These are phyloP conservation scores for Emergomyces africanus DNA, from an alignment of 2,329 filamentous ascomycete genomes.

Conservation along the genomic window DNA sequence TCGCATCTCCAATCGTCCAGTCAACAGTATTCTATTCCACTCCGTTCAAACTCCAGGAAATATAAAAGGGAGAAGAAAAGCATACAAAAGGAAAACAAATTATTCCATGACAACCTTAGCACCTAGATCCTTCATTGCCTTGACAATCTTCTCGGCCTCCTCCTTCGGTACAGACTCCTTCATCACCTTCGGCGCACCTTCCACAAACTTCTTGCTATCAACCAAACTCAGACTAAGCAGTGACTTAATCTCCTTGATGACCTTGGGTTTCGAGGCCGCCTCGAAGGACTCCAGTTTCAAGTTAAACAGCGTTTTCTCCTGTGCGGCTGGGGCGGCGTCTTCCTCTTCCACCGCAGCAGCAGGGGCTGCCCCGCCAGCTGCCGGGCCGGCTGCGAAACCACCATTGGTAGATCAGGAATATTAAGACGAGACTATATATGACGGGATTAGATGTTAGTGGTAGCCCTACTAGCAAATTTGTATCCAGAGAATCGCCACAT, in stretches of 20 bases:
- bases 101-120: slow-evolving; percentile 88
- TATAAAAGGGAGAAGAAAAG: slow-evolving; percentile 1
- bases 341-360: slow-evolving; percentile 56
- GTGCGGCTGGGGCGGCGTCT: slow-evolving; percentile 74
- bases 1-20: neutral
- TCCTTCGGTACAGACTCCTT: slow-evolving; percentile 99
- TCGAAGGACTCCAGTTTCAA: slow-evolving; percentile 90
- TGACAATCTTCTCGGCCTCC: slow-evolving; percentile 97
- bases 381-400: slow-evolving; percentile 58
- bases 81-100: slow-evolving; percentile 11
- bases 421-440: slow-evolving; percentile 69
- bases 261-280: slow-evolving; percentile 80
- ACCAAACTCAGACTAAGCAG: slow-evolving; percentile 91
- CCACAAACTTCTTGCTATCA: slow-evolving; percentile 99
- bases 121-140: slow-evolving; percentile 83
- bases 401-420: slow-evolving; percentile 97
- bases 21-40: neutral
- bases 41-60: slow-evolving; percentile 2
- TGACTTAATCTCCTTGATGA: slow-evolving; percentile 99
- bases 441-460: neutral
- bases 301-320: slow-evolving; percentile 95
- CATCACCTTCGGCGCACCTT: slow-evolving; percentile 95
- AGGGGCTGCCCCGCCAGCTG: slow-evolving; percentile 44
- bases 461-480: neutral
- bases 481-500: neutral